Evolutionary conservation across 148 eudicot genomes (phyloP).

Genomic region (Vaccinium darrowii): DNA sequence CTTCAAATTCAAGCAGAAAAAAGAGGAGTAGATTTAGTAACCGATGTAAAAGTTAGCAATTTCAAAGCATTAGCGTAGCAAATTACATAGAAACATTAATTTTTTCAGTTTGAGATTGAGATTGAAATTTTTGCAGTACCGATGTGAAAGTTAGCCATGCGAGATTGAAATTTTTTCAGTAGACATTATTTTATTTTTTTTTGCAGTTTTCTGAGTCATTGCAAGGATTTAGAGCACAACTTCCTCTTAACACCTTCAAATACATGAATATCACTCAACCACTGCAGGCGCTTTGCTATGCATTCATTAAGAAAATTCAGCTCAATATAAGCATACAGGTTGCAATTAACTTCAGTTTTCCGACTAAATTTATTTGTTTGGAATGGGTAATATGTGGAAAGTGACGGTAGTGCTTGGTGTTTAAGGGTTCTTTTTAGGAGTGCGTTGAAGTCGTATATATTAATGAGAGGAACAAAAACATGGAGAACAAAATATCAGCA

Average conservation of each 20-base stretch:
- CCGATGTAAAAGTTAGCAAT: background rate
- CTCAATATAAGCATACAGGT: background rate
- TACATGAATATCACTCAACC: background rate
- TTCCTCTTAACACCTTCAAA: background rate
- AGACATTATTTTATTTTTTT: background rate
- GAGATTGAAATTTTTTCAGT: background rate
- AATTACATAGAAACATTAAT: background rate
- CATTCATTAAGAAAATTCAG: background rate
- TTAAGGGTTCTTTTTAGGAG: background rate
- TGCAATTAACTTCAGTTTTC: background rate
- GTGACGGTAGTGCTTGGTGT: background rate
- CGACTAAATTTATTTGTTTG: background rate
- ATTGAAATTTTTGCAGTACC: background rate
- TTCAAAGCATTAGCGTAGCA: background rate
- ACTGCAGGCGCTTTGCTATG: background rate
- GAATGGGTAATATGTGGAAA: background rate
- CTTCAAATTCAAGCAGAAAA: conserved; percentile 31
- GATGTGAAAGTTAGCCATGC: too few relatives aligned
- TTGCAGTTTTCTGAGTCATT: background rate
- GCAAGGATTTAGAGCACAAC: background rate
- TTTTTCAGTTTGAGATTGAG: too few relatives aligned
- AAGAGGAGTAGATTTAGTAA: background rate
- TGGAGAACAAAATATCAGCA: background rate
- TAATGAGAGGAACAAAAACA: background rate
- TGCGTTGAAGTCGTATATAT: background rate